Conservation (phyloP, 306 rosid species). For the Castanea sativa region DNA sequence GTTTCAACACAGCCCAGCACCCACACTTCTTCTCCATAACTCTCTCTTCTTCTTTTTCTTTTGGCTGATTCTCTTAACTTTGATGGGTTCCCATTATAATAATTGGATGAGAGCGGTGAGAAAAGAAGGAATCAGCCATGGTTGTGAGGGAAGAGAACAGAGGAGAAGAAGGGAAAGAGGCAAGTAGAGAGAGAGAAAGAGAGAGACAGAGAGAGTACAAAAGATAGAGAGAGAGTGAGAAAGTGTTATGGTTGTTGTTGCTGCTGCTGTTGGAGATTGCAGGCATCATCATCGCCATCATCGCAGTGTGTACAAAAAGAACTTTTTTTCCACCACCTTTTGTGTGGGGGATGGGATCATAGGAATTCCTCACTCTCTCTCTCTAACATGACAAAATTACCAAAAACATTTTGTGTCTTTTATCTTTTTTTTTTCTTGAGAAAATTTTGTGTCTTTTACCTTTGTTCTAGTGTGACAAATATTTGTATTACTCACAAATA, state of each 20-base stretch:
- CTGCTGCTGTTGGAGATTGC: slow-evolving; percentile 56
- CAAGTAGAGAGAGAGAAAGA: background rate
- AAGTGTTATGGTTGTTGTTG: slow-evolving; percentile 19
- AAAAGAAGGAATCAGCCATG: slow-evolving; percentile 23
- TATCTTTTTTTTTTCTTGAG: background rate
- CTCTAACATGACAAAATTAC: slow-evolving; percentile 19
- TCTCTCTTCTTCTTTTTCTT: background rate
- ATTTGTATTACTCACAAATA: background rate
- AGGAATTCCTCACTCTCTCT: slow-evolving; percentile 35
- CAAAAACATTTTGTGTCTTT: slow-evolving; percentile 4
- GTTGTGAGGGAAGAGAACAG: slow-evolving; percentile 1
- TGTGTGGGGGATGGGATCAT: slow-evolving; percentile 62
- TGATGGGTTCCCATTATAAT: slow-evolving; percentile 39
- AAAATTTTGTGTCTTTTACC: background rate
- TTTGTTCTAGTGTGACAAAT: background rate
- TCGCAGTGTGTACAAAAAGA: slow-evolving; percentile 92
- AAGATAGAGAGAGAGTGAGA: slow-evolving; percentile 12
- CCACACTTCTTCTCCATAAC: slow-evolving; percentile 80
- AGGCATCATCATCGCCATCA: slow-evolving; percentile 94
- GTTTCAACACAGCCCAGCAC: slow-evolving; percentile 84
- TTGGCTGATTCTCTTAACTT: slow-evolving; percentile 1
- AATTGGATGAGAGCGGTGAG: background rate
- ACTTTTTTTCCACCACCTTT: slow-evolving; percentile 89
- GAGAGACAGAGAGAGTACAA: slow-evolving; percentile 4
- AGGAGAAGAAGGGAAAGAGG: slow-evolving; percentile 11